A percentile compares a stretch with the other conserved stretches of the same genome.
phyloP scores from a whole-genome alignment of 257 asterid genomes.

The Nicotiana otophora region DNA sequence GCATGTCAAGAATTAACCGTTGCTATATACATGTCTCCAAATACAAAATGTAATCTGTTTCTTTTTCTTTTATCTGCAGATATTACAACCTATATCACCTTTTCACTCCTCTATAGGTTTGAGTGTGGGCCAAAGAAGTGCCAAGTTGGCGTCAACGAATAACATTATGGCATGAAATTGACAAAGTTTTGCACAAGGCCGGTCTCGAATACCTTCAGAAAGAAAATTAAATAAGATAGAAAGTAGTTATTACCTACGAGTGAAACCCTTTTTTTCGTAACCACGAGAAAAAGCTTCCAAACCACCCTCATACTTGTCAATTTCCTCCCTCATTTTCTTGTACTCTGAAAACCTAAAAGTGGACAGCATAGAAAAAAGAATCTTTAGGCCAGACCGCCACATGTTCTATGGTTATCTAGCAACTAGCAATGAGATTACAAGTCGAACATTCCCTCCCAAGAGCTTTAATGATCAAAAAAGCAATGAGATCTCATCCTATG shows the following conservation, averaged over 20 bases:
- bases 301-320: slow-evolving; percentile 92
- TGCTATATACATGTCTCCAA: background rate
- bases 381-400: background rate
- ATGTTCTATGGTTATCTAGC: too few species aligned
- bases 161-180: background rate
- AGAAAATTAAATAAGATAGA: background rate
- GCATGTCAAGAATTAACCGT: background rate
- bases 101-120: background rate
- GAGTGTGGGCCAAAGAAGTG: background rate
- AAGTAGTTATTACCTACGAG: slow-evolving; percentile 56
- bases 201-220: background rate
- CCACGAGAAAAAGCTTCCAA: slow-evolving; percentile 92
- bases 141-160: background rate
- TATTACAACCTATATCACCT: background rate
- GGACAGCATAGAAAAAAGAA: slow-evolving; percentile 1
- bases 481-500: too few species aligned
- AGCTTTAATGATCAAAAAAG: too few species aligned
- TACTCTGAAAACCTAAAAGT: slow-evolving; percentile 70
- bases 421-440: too few species aligned
- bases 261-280: slow-evolving; percentile 87
- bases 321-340: slow-evolving; percentile 64
- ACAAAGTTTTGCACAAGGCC: background rate
- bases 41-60: background rate
- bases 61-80: background rate
- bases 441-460: too few species aligned